These are phyloP conservation scores for Coemansia sp. DNA, from an alignment of 192 early-diverging fungal genomes.

Conservation along the genomic window DNA sequence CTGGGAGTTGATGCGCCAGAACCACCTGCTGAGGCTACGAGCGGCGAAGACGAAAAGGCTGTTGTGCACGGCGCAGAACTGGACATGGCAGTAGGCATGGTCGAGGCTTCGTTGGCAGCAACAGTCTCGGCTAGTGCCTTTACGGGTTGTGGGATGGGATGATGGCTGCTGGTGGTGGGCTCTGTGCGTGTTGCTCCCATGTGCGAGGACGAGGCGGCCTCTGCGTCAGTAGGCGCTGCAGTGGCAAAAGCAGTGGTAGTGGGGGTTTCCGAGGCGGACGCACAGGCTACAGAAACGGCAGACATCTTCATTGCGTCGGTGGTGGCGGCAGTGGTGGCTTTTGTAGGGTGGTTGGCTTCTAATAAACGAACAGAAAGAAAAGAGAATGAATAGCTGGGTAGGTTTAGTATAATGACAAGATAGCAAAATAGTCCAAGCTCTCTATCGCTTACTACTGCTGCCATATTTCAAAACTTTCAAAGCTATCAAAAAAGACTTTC, in stretches of 20 bases:
- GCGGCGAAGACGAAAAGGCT: conserved; percentile 36
- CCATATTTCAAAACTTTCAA: not conserved
- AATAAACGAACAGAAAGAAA: conserved; percentile 16
- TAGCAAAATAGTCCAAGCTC: not conserved
- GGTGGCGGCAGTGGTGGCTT: conserved; percentile 26
- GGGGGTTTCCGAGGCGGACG: conserved; percentile 8
- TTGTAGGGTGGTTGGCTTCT: conserved; percentile 37
- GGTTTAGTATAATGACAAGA: conserved; percentile 6
- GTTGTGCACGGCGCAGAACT: conserved; percentile 30
- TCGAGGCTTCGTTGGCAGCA: not conserved
- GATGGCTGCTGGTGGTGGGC: not conserved
- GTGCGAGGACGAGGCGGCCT: conserved; percentile 2
- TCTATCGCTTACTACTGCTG: not conserved
- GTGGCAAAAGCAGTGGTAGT: conserved; percentile 12
- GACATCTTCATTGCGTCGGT: not conserved
- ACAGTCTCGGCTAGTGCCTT: not conserved
- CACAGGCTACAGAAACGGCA: conserved; percentile 15
- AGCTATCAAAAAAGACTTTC: not conserved
- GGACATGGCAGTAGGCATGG: conserved; percentile 8
- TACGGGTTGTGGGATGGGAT: conserved; percentile 6
- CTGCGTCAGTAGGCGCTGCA: conserved; percentile 13
- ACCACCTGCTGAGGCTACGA: conserved; percentile 16
- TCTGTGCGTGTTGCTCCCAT: not conserved
- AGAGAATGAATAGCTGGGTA: not conserved
- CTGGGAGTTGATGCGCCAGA: conserved; percentile 44